Percentiles rank a stretch among this genome's conserved stretches.
Evolutionary conservation across 2,329 filamentous ascomycete genomes (phyloP).

Genomic region (Zalaria sp.): DNA sequence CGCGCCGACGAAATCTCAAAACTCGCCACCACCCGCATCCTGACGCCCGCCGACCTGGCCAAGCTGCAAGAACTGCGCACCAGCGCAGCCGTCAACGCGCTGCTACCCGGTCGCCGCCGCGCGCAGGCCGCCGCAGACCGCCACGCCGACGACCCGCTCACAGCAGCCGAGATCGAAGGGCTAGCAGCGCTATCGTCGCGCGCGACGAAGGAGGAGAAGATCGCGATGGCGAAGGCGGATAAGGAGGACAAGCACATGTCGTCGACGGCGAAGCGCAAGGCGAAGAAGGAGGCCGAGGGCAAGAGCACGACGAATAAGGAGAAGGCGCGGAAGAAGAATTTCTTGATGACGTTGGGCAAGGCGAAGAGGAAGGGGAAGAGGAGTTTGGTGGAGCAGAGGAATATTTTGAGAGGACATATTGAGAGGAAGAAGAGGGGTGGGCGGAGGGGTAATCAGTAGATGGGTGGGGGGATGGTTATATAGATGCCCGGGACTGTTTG

Average conservation of each 20-base stretch:
- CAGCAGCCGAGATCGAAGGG: constrained; percentile 82
- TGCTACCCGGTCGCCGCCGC: constrained; percentile 31
- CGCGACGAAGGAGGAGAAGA: constrained; percentile 75
- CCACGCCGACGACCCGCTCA: constrained; percentile 77
- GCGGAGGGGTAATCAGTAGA: constrained; percentile 52
- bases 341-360: constrained; percentile 95
- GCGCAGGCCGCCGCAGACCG: constrained; percentile 29
- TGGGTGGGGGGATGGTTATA: too few relatives aligned
- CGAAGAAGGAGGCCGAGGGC: constrained; percentile 75
- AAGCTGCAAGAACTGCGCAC: constrained; percentile 83
- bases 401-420: constrained; percentile 67
- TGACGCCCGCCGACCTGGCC: constrained; percentile 89
- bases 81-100: constrained; percentile 54
- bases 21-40: constrained; percentile 82
- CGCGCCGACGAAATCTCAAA: constrained; percentile 35
- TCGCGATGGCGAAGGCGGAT: constrained; percentile 70
- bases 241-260: constrained; percentile 62
- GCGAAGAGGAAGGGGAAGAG: constrained; percentile 92
- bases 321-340: constrained; percentile 95
- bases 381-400: constrained; percentile 74
- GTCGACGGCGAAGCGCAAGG: constrained; percentile 68
- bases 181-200: constrained; percentile 65
- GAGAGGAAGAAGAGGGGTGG: constrained; percentile 75
- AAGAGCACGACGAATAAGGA: constrained; percentile 97
- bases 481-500: too few relatives aligned